Conservation (phyloP, 768 basidiomycete species). For the Termitomyces sp. region DNA sequence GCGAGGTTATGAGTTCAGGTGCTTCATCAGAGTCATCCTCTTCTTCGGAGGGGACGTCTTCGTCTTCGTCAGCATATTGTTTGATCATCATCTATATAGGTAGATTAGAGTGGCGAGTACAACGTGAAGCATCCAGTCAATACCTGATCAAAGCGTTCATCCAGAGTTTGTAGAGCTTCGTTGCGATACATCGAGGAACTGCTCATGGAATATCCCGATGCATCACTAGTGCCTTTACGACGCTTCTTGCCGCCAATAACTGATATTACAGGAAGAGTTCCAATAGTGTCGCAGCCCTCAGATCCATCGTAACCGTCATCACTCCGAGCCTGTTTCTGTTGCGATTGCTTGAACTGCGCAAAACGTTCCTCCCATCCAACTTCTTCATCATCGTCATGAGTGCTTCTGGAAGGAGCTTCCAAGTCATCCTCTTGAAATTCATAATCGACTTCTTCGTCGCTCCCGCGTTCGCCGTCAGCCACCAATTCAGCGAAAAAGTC, state of each 20-base stretch:
- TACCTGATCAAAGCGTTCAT: slow-evolving; percentile 94
- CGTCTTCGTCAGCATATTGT: slow-evolving; percentile 66
- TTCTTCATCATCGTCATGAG: slow-evolving; percentile 28
- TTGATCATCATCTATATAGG: slow-evolving; percentile 64
- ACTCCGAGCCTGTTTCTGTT: slow-evolving; percentile 41
- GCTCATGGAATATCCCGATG: slow-evolving; percentile 96
- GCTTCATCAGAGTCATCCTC: slow-evolving; percentile 56
- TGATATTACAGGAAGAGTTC: slow-evolving; percentile 68
- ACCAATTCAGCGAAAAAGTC: slow-evolving; percentile 78
- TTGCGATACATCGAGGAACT: slow-evolving; percentile 95
- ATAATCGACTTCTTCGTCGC: slow-evolving; percentile 61
- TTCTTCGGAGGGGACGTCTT: slow-evolving; percentile 28
- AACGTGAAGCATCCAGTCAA: neutral
- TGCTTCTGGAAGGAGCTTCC: slow-evolving; percentile 15
- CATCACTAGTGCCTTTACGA: slow-evolving; percentile 75
- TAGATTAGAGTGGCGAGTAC: neutral
- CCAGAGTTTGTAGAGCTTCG: slow-evolving; percentile 81
- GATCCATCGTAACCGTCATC: slow-evolving; percentile 54
- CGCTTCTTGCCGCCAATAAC: slow-evolving; percentile 77
- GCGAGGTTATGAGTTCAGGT: slow-evolving; percentile 74
- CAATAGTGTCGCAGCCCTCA: slow-evolving; percentile 81
- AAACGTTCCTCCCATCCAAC: slow-evolving; percentile 75
- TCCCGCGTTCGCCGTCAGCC: slow-evolving; percentile 63
- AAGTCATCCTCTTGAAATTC: slow-evolving; percentile 61
- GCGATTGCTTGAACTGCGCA: slow-evolving; percentile 71